phyloP scores from a whole-genome alignment of 2,329 filamentous ascomycete species.

The Talaromyces albobiverticillius region DNA sequence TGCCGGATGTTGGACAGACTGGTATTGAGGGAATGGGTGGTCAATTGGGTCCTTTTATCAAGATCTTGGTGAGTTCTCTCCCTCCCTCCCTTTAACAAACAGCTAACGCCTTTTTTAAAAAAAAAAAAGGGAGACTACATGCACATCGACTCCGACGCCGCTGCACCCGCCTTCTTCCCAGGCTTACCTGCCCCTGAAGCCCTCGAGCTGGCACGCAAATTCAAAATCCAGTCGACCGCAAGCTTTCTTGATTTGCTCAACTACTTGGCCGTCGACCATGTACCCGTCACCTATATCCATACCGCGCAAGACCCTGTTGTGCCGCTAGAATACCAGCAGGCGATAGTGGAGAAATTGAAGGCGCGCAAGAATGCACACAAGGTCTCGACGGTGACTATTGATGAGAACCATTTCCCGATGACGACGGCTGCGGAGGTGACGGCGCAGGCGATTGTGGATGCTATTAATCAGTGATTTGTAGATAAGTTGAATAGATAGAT shows the following conservation, averaged over 20 bases:
- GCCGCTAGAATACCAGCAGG: slow-evolving; percentile 25
- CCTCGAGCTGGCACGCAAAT: slow-evolving; percentile 17
- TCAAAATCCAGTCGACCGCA: slow-evolving; percentile 26
- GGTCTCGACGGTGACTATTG: slow-evolving; percentile 31
- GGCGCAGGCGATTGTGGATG: slow-evolving; percentile 15
- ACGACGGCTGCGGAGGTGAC: slow-evolving; percentile 21
- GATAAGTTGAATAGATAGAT: too few relatives aligned
- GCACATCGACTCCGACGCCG: slow-evolving; percentile 6
- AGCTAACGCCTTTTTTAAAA: not conserved
- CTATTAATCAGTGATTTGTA: not conserved
- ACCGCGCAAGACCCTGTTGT: slow-evolving; percentile 29
- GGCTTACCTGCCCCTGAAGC: slow-evolving; percentile 9
- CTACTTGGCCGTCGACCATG: slow-evolving; percentile 30
- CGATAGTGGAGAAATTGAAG: slow-evolving; percentile 29
- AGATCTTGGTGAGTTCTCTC: not conserved
- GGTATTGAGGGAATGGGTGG: slow-evolving; percentile 1
- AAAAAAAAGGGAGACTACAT: slow-evolving; percentile 16
- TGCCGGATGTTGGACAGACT: slow-evolving; percentile 10
- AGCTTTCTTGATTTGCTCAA: slow-evolving; percentile 29
- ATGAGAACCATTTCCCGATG: slow-evolving; percentile 29
- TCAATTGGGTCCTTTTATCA: slow-evolving; percentile 1
- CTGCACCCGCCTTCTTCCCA: not conserved
- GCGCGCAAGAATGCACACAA: slow-evolving; percentile 28
- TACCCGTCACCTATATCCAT: slow-evolving; percentile 33
- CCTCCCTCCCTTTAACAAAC: not conserved